Base-by-base conservation (phyloP, 345 rosid species). In the Brassica carinata region DNA sequence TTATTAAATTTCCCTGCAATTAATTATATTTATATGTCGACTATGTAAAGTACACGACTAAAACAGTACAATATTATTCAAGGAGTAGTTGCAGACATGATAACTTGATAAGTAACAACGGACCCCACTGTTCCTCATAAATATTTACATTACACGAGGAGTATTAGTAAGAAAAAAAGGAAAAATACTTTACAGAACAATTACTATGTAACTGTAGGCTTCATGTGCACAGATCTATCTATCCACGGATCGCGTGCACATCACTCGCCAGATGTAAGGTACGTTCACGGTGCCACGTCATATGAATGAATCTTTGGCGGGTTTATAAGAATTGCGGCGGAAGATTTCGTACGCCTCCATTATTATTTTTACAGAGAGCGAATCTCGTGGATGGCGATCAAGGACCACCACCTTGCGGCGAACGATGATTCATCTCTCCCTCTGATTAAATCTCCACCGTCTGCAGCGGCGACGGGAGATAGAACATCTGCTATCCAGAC, bases 401-500 rank as follows among this genome's bases (percentile, higher is more conserved):
- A 78, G 64, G 67, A 71, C n/a, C 14, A 71, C n/a, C 14, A 34
- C 38, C 38, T 26, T 18, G 8, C 65, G 67, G 9, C 27, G 72
- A 59, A 23, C 34, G 59, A 67, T 26, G 29, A 10, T 8, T 11
- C 70, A 33, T 76, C 84, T 81, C 81, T 74, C 65, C 92, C 92
- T 30, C 67, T 87, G 26, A 72, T 88, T 45, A 75, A 71, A 11
- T 18, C 85, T 8, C 70, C 85, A 2, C n/a, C 85, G n/a, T 27
- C 78, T 31, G 64, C 58, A 7, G 64, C 58, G 5, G 9, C 63
- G 6, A 45, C 71, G 40, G 84, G 81, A 10, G 93, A 94, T 27
- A 77, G 90, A 53, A 92, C 98, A 18, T 77, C 99, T 2, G 72
- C 85, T 66, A 13, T 86, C 55, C 94, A 95, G 78, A 91, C 99